Evolutionary conservation across 108 stramenopile genomes (phyloP).

Genomic region (Pseudonitzschia delicatissima): DNA sequence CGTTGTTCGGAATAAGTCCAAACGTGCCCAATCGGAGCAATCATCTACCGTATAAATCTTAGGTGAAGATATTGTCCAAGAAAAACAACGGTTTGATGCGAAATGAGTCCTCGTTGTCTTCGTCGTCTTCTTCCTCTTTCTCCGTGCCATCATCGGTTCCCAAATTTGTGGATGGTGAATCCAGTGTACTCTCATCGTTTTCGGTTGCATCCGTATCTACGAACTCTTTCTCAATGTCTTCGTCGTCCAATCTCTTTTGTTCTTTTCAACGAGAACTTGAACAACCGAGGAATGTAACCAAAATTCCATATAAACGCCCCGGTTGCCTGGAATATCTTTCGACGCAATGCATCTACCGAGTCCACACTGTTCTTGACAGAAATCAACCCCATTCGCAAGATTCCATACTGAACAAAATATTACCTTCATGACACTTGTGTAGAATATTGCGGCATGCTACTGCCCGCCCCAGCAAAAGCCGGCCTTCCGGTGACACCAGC

Average conservation of each 20-base stretch:
- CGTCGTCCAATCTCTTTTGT: not conserved
- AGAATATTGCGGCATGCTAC: conserved; percentile 39
- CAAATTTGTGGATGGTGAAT: not conserved
- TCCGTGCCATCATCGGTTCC: not conserved
- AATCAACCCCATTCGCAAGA: conserved; percentile 23
- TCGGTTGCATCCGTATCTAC: conserved; percentile 6
- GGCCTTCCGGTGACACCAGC: conserved; percentile 27
- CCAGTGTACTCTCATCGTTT: not conserved
- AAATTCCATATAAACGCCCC: conserved; percentile 24
- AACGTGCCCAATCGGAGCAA: too few relatives aligned
- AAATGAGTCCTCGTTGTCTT: conserved; percentile 1
- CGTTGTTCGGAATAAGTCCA: too few relatives aligned
- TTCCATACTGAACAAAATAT: conserved; percentile 37
- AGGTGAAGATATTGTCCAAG: conserved; percentile 31
- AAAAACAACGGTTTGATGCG: conserved; percentile 31
- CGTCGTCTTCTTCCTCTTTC: conserved; percentile 7
- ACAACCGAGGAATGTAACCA: conserved; percentile 29
- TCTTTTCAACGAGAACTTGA: conserved; percentile 2
- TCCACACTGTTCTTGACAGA: conserved; percentile 24
- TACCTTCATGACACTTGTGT: conserved; percentile 31
- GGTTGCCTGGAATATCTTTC: conserved; percentile 16
- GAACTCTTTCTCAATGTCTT: not conserved
- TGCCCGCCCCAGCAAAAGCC: conserved; percentile 33
- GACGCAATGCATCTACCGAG: conserved; percentile 15
- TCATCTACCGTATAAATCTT: too few relatives aligned